Percentiles rank a stretch among this genome's conserved stretches.
phyloP scores from a whole-genome alignment of 2,329 filamentous ascomycete genomes.

The Aurifilum marmelostoma region DNA sequence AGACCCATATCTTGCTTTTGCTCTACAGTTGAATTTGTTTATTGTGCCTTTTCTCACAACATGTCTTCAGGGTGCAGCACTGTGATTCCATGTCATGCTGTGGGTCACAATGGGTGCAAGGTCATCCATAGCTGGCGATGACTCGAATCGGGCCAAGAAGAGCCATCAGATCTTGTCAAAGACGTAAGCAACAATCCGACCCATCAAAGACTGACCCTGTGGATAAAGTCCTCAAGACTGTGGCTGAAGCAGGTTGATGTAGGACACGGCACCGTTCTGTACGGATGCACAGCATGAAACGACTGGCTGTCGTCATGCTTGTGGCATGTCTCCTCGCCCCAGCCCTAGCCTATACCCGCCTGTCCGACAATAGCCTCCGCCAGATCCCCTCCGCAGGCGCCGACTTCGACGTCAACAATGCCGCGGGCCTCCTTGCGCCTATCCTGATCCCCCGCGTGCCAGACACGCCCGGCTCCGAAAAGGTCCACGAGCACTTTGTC shows the following conservation, averaged over 20 bases:
- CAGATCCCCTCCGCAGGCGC: conserved; percentile 62
- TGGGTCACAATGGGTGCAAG: conserved; percentile 23
- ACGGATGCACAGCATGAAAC: background rate
- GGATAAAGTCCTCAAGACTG: background rate
- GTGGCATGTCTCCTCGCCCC: conserved; percentile 17
- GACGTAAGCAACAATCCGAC: background rate
- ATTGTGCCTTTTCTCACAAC: background rate
- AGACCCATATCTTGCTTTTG: background rate
- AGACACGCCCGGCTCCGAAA: conserved; percentile 68
- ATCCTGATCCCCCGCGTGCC: conserved; percentile 76
- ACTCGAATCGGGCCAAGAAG: background rate
- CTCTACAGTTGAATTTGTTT: background rate
- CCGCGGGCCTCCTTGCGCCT: conserved; percentile 68
- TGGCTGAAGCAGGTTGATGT: background rate
- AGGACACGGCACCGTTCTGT: background rate
- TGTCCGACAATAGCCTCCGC: conserved; percentile 34
- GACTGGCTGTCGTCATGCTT: conserved; percentile 21
- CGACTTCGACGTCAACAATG: conserved; percentile 70
- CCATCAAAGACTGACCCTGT: background rate
- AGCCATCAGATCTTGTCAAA: background rate
- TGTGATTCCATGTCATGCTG: conserved; percentile 10
- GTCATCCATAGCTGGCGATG: conserved; percentile 4
- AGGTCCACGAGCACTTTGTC: conserved; percentile 72
- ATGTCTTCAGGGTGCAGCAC: background rate
- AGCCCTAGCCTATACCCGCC: conserved; percentile 33